phyloP scores from a whole-genome alignment of 1,284 basidiomycete genomes.

The Hortiboletus rubellus region DNA sequence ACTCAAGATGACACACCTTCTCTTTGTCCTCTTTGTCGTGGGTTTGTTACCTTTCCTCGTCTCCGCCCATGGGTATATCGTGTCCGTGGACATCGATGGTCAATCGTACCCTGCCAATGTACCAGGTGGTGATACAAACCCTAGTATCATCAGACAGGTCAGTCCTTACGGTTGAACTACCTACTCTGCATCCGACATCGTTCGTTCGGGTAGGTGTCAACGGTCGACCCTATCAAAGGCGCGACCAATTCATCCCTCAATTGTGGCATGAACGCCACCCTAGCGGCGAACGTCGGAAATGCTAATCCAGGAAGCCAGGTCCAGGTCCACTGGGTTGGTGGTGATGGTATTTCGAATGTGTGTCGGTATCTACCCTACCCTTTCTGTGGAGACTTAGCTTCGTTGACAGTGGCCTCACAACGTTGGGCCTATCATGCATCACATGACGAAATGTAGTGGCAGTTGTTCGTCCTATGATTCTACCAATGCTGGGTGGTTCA shows the following conservation, averaged over 20 bases:
- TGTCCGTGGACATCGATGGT: slow-evolving; percentile 36
- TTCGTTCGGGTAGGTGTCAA: slow-evolving; percentile 25
- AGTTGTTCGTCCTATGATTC: slow-evolving; percentile 39
- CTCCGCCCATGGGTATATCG: slow-evolving; percentile 36
- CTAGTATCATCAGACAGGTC: slow-evolving; percentile 39
- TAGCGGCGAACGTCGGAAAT: slow-evolving; percentile 38
- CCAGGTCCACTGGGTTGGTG: slow-evolving; percentile 35
- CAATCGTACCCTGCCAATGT: slow-evolving; percentile 34
- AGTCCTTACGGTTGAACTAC: background rate
- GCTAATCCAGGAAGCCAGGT: slow-evolving; percentile 44
- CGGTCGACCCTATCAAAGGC: slow-evolving; percentile 44
- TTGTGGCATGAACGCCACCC: slow-evolving; percentile 44
- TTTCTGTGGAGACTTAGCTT: background rate
- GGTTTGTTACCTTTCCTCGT: slow-evolving; percentile 22
- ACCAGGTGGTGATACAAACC: slow-evolving; percentile 25
- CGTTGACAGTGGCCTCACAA: slow-evolving; percentile 39
- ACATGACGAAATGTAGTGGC: slow-evolving; percentile 38
- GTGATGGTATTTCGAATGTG: slow-evolving; percentile 31
- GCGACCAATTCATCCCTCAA: slow-evolving; percentile 39
- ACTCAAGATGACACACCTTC: slow-evolving; percentile 18
- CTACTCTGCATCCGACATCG: background rate
- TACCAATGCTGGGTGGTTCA: slow-evolving; percentile 41
- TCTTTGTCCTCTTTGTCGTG: slow-evolving; percentile 11
- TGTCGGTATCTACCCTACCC: slow-evolving; percentile 4
- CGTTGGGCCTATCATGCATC: slow-evolving; percentile 41